Conservation (phyloP, 2,329 filamentous ascomycete species). For the Purpureocillium takamizusanense region DNA sequence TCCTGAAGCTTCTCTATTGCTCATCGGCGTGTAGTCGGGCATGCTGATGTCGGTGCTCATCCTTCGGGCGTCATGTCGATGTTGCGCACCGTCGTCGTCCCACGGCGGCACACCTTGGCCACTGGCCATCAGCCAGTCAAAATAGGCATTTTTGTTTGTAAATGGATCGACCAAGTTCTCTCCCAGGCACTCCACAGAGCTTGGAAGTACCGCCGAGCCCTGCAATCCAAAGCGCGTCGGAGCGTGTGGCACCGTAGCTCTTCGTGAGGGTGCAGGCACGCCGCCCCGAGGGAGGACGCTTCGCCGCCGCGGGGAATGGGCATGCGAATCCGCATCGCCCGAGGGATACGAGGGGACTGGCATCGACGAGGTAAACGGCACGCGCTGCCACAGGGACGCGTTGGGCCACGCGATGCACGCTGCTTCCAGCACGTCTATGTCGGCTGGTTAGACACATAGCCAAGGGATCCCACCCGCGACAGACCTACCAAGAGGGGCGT, state of each 20-base stretch:
- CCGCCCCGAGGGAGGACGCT: background rate
- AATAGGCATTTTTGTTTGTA: conserved; percentile 2
- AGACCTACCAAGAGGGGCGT: conserved; percentile 65
- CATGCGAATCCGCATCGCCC: conserved; percentile 47
- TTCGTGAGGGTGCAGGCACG: background rate
- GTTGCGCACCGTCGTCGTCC: conserved; percentile 2
- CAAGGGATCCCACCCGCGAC: no score
- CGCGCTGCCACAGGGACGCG: conserved; percentile 54
- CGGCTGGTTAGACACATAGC: no score
- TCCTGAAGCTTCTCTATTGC: conserved; percentile 4
- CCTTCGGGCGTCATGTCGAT: conserved; percentile 11
- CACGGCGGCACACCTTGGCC: conserved; percentile 6
- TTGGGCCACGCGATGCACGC: conserved; percentile 77
- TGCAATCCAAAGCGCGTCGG: background rate
- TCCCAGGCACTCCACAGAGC: no score
- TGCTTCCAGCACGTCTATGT: conserved; percentile 57
- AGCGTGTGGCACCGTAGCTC: conserved; percentile 2
- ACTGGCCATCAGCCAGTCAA: conserved; percentile 10
- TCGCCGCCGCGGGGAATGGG: conserved; percentile 50
- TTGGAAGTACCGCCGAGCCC: no score
- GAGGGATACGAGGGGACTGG: conserved; percentile 29
- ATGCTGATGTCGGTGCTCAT: conserved; percentile 31
- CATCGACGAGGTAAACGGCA: conserved; percentile 30
- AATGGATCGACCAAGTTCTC: no score
- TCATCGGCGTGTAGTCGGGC: conserved; percentile 26